Base-by-base conservation (phyloP, 306 rosid species). In the Acacia acuminata region DNA sequence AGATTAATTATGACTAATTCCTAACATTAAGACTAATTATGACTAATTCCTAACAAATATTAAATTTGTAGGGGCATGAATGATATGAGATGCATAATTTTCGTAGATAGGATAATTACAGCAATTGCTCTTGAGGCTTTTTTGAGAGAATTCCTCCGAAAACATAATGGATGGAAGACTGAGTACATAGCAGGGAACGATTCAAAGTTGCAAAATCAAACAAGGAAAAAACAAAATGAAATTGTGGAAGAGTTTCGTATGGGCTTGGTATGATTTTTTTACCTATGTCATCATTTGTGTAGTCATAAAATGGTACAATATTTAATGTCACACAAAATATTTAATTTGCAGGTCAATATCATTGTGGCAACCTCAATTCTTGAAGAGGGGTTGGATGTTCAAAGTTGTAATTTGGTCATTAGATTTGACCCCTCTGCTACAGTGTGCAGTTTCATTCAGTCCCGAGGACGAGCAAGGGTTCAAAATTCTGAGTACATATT, bases 311-410 rank as follows among this genome's bases (percentile, higher is more conserved):
- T 51, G n/a, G 53, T 25, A 17, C 70, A 48, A 14, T 83, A 63
- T 84, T 56, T 77, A 61, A 82, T 68, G 22, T 58, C 34, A 55
- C 32, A n/a, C 77, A 76, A 44, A 77, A 64, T 34, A 42, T 32
- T 50, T 82, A 68, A 84, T 84, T 81, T 81, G 64, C 79, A 95
- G 98, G 92, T 90, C 43, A 95, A 95, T 79, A 71, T 95, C 81
- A 88, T 95, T 81, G 97, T 95, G 80, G 98, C 99, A 83, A 95
- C 99, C 25, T 93, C 99, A 68, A 95, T 93, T 85, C 97, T 95
- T 55, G 98, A 95, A 85, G 99, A 95, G 85, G 99, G 99, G 51
- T 80, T 95, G 81, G 99, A 95, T 80, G 93, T 95, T 61, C 96
- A 93, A 82, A 90, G 93, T 73, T 95, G 98, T 89, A 92, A 95